Evolutionary conservation across 148 eudicot species (phyloP), one percentile per base, ranked within the genome.

Genomic region (Tetragonia tetragonoides): DNA sequence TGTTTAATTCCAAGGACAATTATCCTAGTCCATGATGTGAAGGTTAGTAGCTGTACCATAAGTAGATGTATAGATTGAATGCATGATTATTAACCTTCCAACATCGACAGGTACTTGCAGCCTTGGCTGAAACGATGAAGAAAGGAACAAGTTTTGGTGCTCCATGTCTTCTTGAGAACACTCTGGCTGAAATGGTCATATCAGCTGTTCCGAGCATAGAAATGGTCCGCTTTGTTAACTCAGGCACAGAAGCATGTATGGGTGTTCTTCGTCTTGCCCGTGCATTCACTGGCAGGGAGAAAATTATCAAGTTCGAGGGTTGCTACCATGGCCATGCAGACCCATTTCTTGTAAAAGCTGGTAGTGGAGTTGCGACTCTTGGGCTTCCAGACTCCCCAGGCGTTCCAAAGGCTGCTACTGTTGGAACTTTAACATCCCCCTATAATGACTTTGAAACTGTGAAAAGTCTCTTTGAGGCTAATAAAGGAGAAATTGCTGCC

Each of bases 131-230:
- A 85, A 91, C 98, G 78, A 91, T 96, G 99, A 90, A 90, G 79
- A 96, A 96, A 79, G 98, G 99, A 41, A 96, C 98, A 28, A 93
- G 99, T 91, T 95, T 95, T 73, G 97, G 99, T 66, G 99, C 99
- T 73, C 99, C 95, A 23, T 93, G 99, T 79, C 99, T 95, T 77
- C 93, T 95, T 1, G 97, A 95, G 76, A 95, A 93, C 73, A 84
- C 78, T 7, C 87, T 96, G 3, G 98, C 98, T 20, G 92, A 96
- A 82, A 88, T 91, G 97, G 99, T 96, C 41, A 91, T 93, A 75
- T 85, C 99, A 20, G 99, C 99, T 68, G 99, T 96, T 70, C 99
- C 98, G 10, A 90, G 98, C 76, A 89, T 93, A 71, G 97, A 93
- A 83, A 96, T 96, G 99, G 98, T 96, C 42, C 88, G 95, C n/a